Evolutionary conservation across 2,329 filamentous ascomycete species (phyloP).

Genomic region (Fusarium equiseti): DNA sequence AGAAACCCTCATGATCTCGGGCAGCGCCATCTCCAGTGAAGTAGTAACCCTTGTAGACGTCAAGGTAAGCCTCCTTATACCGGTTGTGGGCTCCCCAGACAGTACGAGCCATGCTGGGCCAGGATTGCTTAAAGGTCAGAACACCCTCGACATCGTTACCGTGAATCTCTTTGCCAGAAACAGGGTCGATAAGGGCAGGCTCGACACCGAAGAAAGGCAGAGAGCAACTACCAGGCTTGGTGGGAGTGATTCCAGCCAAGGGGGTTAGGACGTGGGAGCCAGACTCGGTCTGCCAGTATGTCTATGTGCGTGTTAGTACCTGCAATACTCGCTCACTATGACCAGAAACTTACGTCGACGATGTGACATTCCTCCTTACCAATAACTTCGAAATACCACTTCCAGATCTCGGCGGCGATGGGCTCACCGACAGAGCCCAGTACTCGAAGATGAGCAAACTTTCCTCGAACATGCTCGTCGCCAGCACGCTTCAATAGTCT

Average conservation of each 20-base stretch:
- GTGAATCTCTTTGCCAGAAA: constrained; percentile 90
- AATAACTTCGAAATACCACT: constrained; percentile 98
- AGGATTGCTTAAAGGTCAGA: constrained; percentile 95
- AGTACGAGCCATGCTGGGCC: constrained; percentile 98
- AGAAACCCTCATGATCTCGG: constrained; percentile 97
- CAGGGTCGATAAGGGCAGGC: constrained; percentile 95
- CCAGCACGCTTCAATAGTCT: constrained; percentile 95
- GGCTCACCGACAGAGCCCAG: constrained; percentile 97
- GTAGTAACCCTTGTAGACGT: constrained; percentile 98
- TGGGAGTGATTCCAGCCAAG: constrained; percentile 91
- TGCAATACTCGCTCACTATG: background rate
- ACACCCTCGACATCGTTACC: constrained; percentile 99
- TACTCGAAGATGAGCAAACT: constrained; percentile 90
- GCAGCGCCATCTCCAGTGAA: constrained; percentile 95
- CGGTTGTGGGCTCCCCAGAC: constrained; percentile 98
- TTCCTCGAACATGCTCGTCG: constrained; percentile 87
- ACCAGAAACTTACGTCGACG: constrained; percentile 79
- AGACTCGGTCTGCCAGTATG: constrained; percentile 99
- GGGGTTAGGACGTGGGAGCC: constrained; percentile 97
- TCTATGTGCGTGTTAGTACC: constrained; percentile 65
- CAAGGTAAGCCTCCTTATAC: constrained; percentile 98
- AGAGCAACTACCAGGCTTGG: constrained; percentile 95
- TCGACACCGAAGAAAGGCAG: constrained; percentile 99
- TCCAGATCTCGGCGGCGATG: constrained; percentile 98
- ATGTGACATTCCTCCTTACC: constrained; percentile 94